Conservation (phyloP, 1,284 basidiomycete genomes). For the Tilletia walkeri region DNA sequence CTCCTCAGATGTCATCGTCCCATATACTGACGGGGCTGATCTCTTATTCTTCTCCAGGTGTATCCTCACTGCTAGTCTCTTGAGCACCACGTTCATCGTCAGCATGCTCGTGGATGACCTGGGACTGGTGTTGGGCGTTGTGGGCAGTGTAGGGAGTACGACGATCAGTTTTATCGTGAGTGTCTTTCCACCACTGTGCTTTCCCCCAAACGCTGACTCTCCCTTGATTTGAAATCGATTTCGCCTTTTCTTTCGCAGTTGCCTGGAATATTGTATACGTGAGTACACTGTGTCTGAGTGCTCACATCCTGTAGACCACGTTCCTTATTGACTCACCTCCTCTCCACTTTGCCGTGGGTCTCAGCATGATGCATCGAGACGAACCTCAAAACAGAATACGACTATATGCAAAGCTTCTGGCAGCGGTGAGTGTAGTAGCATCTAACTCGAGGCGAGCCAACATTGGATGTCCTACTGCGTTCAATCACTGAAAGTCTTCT, state of each 20-base stretch:
- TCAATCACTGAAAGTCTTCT: conserved; percentile 23
- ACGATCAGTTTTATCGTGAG: conserved; percentile 84
- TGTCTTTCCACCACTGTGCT: neutral
- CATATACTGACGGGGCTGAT: neutral
- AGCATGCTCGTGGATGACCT: conserved; percentile 50
- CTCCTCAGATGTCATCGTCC: neutral
- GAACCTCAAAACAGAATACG: conserved; percentile 28
- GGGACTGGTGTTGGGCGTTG: conserved; percentile 68
- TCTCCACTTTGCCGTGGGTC: neutral
- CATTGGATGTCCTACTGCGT: conserved; percentile 18
- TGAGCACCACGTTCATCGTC: conserved; percentile 43
- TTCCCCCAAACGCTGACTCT: neutral
- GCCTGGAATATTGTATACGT: conserved; percentile 64
- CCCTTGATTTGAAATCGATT: neutral
- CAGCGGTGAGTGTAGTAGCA: neutral
- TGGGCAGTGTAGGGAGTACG: conserved; percentile 93
- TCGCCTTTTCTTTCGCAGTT: conserved; percentile 53
- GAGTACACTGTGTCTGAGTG: conserved; percentile 20
- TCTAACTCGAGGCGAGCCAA: neutral
- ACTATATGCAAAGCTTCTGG: conserved; percentile 18
- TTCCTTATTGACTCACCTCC: neutral
- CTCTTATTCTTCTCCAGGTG: conserved; percentile 24
- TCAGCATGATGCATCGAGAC: conserved; percentile 30
- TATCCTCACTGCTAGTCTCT: conserved; percentile 42
- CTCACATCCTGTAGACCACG: too few relatives aligned